Conservation (phyloP, 1,139 yeast species). For the Blastobotrys arbuscula region DNA sequence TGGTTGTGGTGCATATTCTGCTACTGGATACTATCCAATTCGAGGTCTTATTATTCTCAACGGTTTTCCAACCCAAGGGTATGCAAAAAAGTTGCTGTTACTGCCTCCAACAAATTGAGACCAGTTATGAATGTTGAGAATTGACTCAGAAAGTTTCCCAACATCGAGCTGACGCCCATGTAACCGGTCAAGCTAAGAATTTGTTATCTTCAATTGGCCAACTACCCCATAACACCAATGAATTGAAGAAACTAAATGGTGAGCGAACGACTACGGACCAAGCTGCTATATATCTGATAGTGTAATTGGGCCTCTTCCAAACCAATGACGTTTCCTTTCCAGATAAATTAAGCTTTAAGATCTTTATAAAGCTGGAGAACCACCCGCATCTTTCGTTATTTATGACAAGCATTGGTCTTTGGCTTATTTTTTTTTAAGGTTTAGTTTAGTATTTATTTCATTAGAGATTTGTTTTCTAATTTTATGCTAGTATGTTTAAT, state of each 20-base stretch:
- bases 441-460: too few species aligned
- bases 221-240: background rate
- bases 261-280: background rate
- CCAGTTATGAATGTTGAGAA: background rate
- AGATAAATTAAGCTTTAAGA: too few species aligned
- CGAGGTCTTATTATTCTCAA: background rate
- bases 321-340: too few species aligned
- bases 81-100: background rate
- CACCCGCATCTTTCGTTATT: too few species aligned
- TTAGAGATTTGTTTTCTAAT: too few species aligned
- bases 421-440: too few species aligned
- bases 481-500: too few species aligned
- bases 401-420: too few species aligned
- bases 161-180: background rate
- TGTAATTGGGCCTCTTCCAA: too few species aligned
- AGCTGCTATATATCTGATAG: too few species aligned
- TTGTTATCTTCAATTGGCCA: background rate
- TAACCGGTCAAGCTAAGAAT: background rate
- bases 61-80: background rate
- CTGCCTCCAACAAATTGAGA: background rate
- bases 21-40: background rate
- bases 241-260: background rate
- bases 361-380: too few species aligned
- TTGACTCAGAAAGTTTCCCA: background rate
- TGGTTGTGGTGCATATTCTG: background rate